Evolutionary conservation across 805 yeast species (phyloP), one percentile per base, ranked within the genome.

Genomic region (Blastobotrys attinorum): DNA sequence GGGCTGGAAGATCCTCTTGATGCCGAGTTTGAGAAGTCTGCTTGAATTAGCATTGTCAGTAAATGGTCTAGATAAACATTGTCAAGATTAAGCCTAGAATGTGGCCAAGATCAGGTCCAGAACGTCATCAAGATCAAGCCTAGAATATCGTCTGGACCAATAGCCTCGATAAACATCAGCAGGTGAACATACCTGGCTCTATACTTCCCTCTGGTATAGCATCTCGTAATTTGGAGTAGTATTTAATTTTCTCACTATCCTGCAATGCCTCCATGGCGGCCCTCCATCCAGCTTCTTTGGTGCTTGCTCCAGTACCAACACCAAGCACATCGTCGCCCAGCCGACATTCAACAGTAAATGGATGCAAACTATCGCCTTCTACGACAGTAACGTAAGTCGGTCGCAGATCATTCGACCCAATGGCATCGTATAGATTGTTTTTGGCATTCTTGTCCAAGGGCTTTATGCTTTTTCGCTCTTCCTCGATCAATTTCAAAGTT

Each of bases 221-320:
- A n/a, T 79, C 71, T 47, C 95, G 67, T 17, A 71, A 47, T 33
- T 69, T 68, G 11, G 77, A 76, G 58, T 75, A 85, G 54, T 80
- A 80, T 47, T 82, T 89, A 38, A 87, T 67, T 23, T 76, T 45
- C 0, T 65, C 66, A 35, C 72, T 73, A 37, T 85, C 77, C 8
- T 65, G 62, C 37, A 90, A 65, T 0, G 90, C 96, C 41, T 70
- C 67, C 79, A 81, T 81, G 0, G 98, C 98, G 0, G 97, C 96
- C 44, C 81, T 68, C 18, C 76, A 61, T 0, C 96, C 92, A 0
- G 97, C 97, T 22, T 77, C 81, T 59, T 83, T 84, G 3, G 71
- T 66, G 48, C 76, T 81, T 20, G 73, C 69, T 2, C 85, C 97
- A 4, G 62, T 65, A 3, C 96, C 97, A 3, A 61, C 63, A 0